Conservation (phyloP, 495 filamentous ascomycete genomes). For the Aspergillus saccharolyticus region DNA sequence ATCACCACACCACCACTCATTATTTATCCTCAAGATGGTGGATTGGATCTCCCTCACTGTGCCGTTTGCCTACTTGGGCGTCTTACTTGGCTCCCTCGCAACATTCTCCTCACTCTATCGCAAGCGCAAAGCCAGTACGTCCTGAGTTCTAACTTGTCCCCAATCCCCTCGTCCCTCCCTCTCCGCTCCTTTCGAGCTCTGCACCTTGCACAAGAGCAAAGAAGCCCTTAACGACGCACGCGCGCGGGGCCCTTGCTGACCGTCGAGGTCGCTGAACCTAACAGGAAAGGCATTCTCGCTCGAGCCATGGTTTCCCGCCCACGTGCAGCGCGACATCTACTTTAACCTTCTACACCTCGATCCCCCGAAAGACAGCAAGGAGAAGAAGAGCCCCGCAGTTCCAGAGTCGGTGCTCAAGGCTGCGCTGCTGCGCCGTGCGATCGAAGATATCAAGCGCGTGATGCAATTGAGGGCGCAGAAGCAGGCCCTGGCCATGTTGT, state of each 20-base stretch:
- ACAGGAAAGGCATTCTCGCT: constrained; percentile 71
- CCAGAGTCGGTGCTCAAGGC: constrained; percentile 85
- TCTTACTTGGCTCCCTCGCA: constrained; percentile 80
- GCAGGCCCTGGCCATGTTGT: constrained; percentile 70
- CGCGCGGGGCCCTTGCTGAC: background rate
- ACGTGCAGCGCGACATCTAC: constrained; percentile 91
- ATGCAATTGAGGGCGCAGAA: constrained; percentile 81
- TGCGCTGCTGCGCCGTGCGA: constrained; percentile 81
- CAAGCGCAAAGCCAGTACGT: constrained; percentile 83
- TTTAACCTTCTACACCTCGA: constrained; percentile 85
- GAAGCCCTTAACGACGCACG: background rate
- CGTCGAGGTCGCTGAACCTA: background rate
- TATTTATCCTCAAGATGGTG: constrained; percentile 39
- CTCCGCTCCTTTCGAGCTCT: constrained; percentile 1
- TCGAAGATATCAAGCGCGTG: constrained; percentile 86
- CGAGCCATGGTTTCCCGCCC: constrained; percentile 86
- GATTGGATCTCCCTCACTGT: constrained; percentile 78
- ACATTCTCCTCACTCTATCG: constrained; percentile 91
- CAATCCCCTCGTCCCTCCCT: background rate
- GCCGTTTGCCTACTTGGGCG: constrained; percentile 79
- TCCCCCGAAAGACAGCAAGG: constrained; percentile 44
- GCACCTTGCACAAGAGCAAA: background rate
- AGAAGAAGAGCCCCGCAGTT: constrained; percentile 66
- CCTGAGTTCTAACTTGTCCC: background rate
- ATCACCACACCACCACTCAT: background rate